Conservation (phyloP, 108 stramenopile genomes). For the Nannochloropsis gaditana region DNA sequence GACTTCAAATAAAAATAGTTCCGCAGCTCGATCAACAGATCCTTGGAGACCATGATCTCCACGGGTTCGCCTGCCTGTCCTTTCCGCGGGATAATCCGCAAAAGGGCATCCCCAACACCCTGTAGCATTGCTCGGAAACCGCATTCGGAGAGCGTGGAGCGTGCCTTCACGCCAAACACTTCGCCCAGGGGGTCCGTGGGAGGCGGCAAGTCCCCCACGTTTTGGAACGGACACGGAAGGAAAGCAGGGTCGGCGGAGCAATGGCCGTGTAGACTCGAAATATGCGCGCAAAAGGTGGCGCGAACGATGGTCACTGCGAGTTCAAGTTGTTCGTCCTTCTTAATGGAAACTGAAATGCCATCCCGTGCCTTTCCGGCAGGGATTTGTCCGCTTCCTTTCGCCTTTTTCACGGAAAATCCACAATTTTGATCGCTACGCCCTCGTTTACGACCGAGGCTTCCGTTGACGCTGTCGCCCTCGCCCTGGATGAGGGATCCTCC, state of each 20-base stretch:
- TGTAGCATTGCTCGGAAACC: not conserved
- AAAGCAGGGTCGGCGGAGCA: not conserved
- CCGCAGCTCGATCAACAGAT: not conserved
- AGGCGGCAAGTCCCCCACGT: not conserved
- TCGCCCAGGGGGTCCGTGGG: not conserved
- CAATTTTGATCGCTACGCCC: too few species aligned
- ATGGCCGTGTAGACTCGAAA: not conserved
- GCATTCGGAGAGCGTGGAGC: not conserved
- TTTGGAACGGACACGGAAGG: not conserved
- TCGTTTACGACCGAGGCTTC: too few species aligned
- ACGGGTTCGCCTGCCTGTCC: not conserved
- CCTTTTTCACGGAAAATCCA: too few species aligned
- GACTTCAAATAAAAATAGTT: not conserved
- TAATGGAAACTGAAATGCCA: too few species aligned
- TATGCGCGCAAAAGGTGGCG: constrained; percentile 9
- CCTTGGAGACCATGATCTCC: not conserved
- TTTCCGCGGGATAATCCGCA: not conserved
- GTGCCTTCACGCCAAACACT: not conserved
- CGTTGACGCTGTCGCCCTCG: too few species aligned
- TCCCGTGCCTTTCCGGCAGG: too few species aligned
- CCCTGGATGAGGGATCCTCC: too few species aligned
- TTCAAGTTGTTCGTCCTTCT: not conserved
- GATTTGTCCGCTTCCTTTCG: too few species aligned
- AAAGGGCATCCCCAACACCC: not conserved
- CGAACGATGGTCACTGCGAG: not conserved